These are phyloP conservation scores for Huntiella omanensis DNA, from an alignment of 2,329 filamentous ascomycete species.

Conservation along the genomic window DNA sequence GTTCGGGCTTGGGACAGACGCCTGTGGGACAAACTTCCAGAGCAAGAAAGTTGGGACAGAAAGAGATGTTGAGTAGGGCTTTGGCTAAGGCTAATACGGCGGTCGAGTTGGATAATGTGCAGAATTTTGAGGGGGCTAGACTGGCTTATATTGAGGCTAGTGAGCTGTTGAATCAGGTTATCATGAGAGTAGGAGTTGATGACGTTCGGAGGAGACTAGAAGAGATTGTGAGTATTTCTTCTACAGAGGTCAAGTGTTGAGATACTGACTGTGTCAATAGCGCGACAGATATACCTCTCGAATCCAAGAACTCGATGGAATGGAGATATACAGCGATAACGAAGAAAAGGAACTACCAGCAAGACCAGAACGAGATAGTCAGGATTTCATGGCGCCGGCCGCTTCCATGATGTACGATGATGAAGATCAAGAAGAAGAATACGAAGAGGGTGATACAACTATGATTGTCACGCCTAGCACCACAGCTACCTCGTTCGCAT, in stretches of 20 bases:
- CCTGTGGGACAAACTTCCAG: slow-evolving; percentile 4
- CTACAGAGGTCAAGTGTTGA: background rate
- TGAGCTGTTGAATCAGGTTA: slow-evolving; percentile 67
- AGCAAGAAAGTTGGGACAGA: slow-evolving; percentile 43
- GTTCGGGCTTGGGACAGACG: background rate
- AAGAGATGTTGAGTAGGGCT: slow-evolving; percentile 90
- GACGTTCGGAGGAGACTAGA: slow-evolving; percentile 84
- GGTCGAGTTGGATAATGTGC: slow-evolving; percentile 86
- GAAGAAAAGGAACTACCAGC: slow-evolving; percentile 62
- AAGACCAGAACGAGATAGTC: slow-evolving; percentile 36
- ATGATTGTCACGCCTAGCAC: slow-evolving; percentile 5
- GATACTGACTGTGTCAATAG: slow-evolving; percentile 24
- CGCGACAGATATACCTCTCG: slow-evolving; percentile 77
- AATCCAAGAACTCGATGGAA: slow-evolving; percentile 67
- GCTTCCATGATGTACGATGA: slow-evolving; percentile 22
- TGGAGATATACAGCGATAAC: slow-evolving; percentile 32
- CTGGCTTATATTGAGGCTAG: slow-evolving; percentile 86
- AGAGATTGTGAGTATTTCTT: slow-evolving; percentile 54
- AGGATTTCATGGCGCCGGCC: slow-evolving; percentile 14
- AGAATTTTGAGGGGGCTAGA: slow-evolving; percentile 82
- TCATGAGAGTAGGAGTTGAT: slow-evolving; percentile 63
- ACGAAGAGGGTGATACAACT: background rate
- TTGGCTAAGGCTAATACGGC: slow-evolving; percentile 91
- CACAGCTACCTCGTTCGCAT: slow-evolving; percentile 3
- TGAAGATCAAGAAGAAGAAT: slow-evolving; percentile 24